Evolutionary conservation across 2,329 filamentous ascomycete genomes (phyloP).

Genomic region (Helotiales sp.): DNA sequence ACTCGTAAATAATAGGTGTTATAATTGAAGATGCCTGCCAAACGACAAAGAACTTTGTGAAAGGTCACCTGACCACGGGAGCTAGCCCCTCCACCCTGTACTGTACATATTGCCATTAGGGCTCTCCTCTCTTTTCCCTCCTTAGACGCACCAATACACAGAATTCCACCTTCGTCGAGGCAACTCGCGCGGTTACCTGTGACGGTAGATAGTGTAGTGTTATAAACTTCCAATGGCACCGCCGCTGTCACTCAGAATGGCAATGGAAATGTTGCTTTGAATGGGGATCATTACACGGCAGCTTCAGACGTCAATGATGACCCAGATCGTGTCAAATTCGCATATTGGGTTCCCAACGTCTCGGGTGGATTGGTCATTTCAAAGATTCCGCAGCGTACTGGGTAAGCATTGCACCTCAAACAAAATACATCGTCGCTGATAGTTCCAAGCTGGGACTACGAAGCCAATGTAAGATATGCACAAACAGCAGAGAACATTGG

Average conservation of each 20-base stretch:
- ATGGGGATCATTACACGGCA: conserved; percentile 34
- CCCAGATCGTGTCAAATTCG: conserved; percentile 52
- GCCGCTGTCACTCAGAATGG: conserved; percentile 9
- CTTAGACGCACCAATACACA: no score
- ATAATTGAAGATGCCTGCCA: conserved; percentile 13
- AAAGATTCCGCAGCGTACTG: conserved; percentile 55
- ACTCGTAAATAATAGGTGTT: not conserved
- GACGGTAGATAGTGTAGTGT: no score
- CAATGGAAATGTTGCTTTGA: conserved; percentile 11
- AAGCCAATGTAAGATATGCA: conserved; percentile 55
- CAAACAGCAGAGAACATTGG: conserved; percentile 53
- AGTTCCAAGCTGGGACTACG: conserved; percentile 50
- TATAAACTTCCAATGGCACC: conserved; percentile 23
- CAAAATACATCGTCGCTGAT: not conserved
- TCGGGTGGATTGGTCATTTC: conserved; percentile 58
- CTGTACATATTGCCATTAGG: no score
- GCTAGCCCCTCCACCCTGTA: no score
- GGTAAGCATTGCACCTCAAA: conserved; percentile 11
- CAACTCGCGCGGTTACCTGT: no score
- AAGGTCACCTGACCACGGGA: no score
- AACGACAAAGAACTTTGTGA: conserved; percentile 29
- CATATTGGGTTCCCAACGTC: conserved; percentile 60
- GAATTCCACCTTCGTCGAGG: no score
- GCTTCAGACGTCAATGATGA: conserved; percentile 49
- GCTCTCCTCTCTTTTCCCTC: no score